Evolutionary conservation across 257 asterid species (phyloP), one percentile per base, ranked within the genome.

Genomic region (Plantago elongata): DNA sequence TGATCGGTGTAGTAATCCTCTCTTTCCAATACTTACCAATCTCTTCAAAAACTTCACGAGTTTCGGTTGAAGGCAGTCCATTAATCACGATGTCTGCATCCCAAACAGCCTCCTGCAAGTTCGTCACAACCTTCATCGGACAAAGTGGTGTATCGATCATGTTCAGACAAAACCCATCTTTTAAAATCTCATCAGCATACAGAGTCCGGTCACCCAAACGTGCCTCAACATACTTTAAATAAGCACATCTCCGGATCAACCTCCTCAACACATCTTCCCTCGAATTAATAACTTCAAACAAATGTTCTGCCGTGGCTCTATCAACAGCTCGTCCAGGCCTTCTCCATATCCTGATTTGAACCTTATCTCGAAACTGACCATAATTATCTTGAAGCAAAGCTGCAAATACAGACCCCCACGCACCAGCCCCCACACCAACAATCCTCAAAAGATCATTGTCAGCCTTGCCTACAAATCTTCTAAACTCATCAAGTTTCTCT

Each of bases 21-120:
- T 87, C 97, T 72, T 89, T 84, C 97, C 97, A 89, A 65, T 89
- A 87, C 73, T 69, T 79, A 27, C 90, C 71, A 34, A 90, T 90
- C 86, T 90, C 95, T 54, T 63, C 86, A 57, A 90, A 90, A 7
- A 87, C 90, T 29, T 90, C 90, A 0, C 81, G 77, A 1, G 95
- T 89, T 69, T 89, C 97, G 1, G 95, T 89, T 13, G 97, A 89
- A 47, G 97, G 97, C 83, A 89, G 73, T 34, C 97, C 97, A 48
- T 89, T 89, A 9, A 89, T 76, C 9, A 89, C 94, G 62, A 89
- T 71, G 70, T 89, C 97, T 9, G 94, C 97, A 67, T 89, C 95
- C 97, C 97, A 89, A 68, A 87, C 92, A 22, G 97, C 97, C 74
- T 89, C 97, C 72, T 89, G 97, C 80, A 89, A 81, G 72, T 89